These are phyloP conservation scores for Saccharomycopsis fibuligera DNA, from an alignment of 805 yeast species.

Conservation along the genomic window DNA sequence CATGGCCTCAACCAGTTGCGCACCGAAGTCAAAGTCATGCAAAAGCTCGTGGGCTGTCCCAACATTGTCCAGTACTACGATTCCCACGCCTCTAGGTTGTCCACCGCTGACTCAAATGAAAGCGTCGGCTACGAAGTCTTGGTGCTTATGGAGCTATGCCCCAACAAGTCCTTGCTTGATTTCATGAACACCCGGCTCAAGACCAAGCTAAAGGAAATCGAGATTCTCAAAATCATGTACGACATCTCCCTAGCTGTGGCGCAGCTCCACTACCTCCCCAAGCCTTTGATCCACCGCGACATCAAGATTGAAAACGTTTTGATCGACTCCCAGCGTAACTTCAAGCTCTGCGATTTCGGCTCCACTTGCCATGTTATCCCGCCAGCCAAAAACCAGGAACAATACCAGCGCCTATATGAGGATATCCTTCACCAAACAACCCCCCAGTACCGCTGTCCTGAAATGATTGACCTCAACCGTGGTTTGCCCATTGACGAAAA, in stretches of 20 bases:
- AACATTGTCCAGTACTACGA: conserved; percentile 66
- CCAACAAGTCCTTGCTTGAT: conserved; percentile 79
- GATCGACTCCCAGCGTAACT: conserved; percentile 49
- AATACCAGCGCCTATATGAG: conserved; percentile 51
- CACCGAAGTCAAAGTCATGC: conserved; percentile 76
- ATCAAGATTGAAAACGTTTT: conserved; percentile 78
- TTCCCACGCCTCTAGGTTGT: conserved; percentile 62
- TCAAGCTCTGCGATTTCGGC: conserved; percentile 78
- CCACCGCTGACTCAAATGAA: conserved; percentile 24
- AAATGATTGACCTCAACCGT: conserved; percentile 67
- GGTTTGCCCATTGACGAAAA: conserved; percentile 74
- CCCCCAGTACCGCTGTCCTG: conserved; percentile 81
- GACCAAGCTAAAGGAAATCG: conserved; percentile 68
- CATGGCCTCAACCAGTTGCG: conserved; percentile 57
- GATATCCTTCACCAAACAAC: conserved; percentile 77
- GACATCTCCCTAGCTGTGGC: conserved; percentile 77
- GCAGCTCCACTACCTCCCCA: conserved; percentile 68
- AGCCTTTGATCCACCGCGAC: conserved; percentile 81
- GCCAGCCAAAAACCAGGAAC: conserved; percentile 57
- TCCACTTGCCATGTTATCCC: conserved; percentile 62
- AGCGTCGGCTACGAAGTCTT: conserved; percentile 70
- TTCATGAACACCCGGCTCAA: conserved; percentile 83
- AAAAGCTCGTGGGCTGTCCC: conserved; percentile 47
- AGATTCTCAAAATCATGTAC: conserved; percentile 75
- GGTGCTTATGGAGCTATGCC: conserved; percentile 88